Base-by-base conservation (phyloP, 2,329 filamentous ascomycete genomes). In the Ophiognomonia clavigignenti-juglandacearum region DNA sequence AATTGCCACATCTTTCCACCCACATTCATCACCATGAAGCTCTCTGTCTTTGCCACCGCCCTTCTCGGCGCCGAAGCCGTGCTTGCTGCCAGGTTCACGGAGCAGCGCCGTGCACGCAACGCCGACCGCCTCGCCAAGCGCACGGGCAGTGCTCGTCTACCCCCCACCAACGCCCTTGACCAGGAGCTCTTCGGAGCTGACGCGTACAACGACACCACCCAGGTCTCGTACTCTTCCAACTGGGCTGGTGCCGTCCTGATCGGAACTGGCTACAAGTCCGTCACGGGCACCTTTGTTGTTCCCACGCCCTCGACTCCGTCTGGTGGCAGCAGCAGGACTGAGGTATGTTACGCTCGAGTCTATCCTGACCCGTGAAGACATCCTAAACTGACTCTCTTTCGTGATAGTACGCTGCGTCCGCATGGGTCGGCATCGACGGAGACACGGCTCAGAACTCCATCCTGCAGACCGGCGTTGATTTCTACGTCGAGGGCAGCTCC, bases 401-500 rank as follows among this genome's bases (percentile, higher is more conserved):
- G n/a, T n/a, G 29, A 16, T 20, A 65, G 32, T 72, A 75, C 51
- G 70, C 72, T 38, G 72, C 70, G 14, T 72, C 73, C 3, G 76
- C 75, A 4, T 81, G 77, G 78, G 77, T 82, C 4, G 78, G 78
- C 11, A 81, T 82, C 41, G 78, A 82, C 46, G 78, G 78, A 4
- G 75, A 80, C 54, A 78, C 75, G 4, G 80, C 75, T 58, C 55
- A 56, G 5, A 67, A 64, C 3, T 73, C 75, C 4, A 78, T 80
- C 41, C 61, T 81, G 2, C 77, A 80, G 57, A 75, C 77, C 1
- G 78, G 78, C 18, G 62, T 82, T 24, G 77, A 81, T 59, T 77
- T 78, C 57, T 72, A 71, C 36, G 61, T 73, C 26, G 58, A 69
- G 16, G 63, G 66, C 11, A 60, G 59, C 14, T 52, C 56, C 1